A percentile compares a stretch with the other conserved stretches of the same genome.
phyloP scores from a whole-genome alignment of 2,329 filamentous ascomycete genomes.

The Elsinoe ampelina region DNA sequence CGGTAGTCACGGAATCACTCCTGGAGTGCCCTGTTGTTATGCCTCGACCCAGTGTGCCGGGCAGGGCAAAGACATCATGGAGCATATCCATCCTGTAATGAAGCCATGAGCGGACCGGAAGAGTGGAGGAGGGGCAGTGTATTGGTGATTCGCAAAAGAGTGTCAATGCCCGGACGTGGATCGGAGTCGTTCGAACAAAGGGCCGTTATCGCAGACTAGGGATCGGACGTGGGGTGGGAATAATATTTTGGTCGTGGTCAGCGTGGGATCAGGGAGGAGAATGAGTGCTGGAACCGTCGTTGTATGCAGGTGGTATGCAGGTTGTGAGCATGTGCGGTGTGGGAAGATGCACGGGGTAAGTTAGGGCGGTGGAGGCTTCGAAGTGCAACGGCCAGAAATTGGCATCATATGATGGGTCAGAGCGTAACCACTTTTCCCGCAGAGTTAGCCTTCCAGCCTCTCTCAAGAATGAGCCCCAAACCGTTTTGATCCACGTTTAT shows the following conservation, averaged over 20 bases:
- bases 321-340: constrained; percentile 10
- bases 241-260: not conserved
- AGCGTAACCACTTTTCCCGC: constrained; percentile 1
- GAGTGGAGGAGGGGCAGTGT: not conserved
- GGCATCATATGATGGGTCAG: constrained; percentile 11
- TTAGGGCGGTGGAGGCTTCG: not conserved
- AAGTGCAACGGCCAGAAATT: constrained; percentile 4
- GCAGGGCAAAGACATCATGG: constrained; percentile 12
- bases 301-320: not conserved
- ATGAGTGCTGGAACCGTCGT: not conserved
- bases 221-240: constrained; percentile 4
- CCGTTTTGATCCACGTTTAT: constrained; percentile 10
- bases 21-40: constrained; percentile 1
- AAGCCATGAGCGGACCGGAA: constrained; percentile 11
- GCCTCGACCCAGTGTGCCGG: constrained; percentile 9
- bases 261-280: not conserved
- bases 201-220: not conserved
- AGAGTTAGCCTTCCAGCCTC: not conserved
- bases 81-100: constrained; percentile 8
- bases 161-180: not conserved
- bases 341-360: not conserved
- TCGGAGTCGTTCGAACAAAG: constrained; percentile 5
- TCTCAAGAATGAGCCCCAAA: not conserved
- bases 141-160: not conserved
- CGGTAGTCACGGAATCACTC: constrained; percentile 9